Percentiles rank a stretch among this genome's conserved stretches.
Conservation (phyloP, 768 basidiomycete species). For the Multifurca ochricompacta region DNA sequence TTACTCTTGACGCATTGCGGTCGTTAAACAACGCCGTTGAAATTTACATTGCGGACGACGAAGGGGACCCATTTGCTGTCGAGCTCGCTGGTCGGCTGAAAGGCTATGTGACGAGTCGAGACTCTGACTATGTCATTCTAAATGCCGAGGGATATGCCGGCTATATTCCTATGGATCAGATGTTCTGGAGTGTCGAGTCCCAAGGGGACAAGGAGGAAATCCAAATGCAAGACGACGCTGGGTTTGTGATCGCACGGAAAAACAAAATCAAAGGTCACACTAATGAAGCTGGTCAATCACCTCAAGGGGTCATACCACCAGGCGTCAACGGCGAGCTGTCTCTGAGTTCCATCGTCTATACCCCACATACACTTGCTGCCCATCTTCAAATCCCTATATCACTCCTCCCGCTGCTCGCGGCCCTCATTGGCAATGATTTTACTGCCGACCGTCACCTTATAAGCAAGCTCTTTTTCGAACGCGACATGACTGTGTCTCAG, state of each 20-base stretch:
- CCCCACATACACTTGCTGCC: slow-evolving; percentile 50
- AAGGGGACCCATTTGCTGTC: slow-evolving; percentile 79
- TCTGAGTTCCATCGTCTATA: slow-evolving; percentile 52
- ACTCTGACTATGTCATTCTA: slow-evolving; percentile 78
- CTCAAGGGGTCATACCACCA: slow-evolving; percentile 47
- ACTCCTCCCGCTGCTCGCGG: slow-evolving; percentile 69
- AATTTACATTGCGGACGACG: slow-evolving; percentile 70
- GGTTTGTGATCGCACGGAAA: slow-evolving; percentile 53
- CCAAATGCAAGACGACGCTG: slow-evolving; percentile 37
- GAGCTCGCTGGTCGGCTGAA: slow-evolving; percentile 67
- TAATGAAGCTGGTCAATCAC: slow-evolving; percentile 7
- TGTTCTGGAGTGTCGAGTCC: slow-evolving; percentile 49
- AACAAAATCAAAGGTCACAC: slow-evolving; percentile 43
- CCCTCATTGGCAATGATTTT: slow-evolving; percentile 78
- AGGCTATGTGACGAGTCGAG: slow-evolving; percentile 69
- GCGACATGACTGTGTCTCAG: slow-evolving; percentile 45
- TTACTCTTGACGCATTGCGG: slow-evolving; percentile 50
- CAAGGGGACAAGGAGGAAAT: slow-evolving; percentile 23
- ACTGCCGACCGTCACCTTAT: slow-evolving; percentile 36
- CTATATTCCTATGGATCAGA: slow-evolving; percentile 68
- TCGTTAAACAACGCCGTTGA: slow-evolving; percentile 32
- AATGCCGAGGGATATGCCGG: slow-evolving; percentile 71
- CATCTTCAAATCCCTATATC: slow-evolving; percentile 62
- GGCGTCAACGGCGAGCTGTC: slow-evolving; percentile 32
- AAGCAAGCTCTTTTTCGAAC: slow-evolving; percentile 63